phyloP scores from a whole-genome alignment of 1,284 basidiomycete genomes.

The Sporisorium scitamineum region DNA sequence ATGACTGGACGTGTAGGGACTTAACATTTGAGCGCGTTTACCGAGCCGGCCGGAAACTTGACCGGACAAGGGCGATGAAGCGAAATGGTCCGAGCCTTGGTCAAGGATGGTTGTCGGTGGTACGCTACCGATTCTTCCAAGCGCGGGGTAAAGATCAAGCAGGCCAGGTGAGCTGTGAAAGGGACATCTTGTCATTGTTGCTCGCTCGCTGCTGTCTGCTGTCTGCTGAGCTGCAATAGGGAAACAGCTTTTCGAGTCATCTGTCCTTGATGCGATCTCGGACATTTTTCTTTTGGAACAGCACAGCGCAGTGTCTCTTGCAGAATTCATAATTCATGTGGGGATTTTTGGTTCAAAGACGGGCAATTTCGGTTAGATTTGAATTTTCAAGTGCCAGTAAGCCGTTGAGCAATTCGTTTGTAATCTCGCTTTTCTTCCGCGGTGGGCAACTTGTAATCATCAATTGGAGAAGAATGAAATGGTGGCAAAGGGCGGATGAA shows the following conservation, averaged over 20 bases:
- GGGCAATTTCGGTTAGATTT: conserved; percentile 35
- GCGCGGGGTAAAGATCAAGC: conserved; percentile 25
- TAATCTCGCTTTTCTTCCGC: neutral
- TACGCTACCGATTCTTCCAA: conserved; percentile 20
- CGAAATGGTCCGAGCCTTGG: too few species aligned
- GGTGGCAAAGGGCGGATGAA: conserved; percentile 11
- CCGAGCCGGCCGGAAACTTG: conserved; percentile 13
- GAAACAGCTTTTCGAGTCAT: conserved; percentile 26
- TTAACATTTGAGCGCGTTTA: neutral
- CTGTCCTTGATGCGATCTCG: neutral
- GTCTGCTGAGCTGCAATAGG: too few species aligned
- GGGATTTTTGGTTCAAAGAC: conserved; percentile 4
- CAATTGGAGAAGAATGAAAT: conserved; percentile 6
- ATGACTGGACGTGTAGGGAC: neutral
- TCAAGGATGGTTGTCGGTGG: neutral
- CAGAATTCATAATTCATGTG: conserved; percentile 2
- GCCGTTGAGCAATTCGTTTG: too few species aligned
- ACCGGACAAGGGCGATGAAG: too few species aligned
- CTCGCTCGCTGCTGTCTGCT: too few species aligned
- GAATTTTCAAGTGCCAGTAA: neutral
- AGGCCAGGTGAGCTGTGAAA: neutral
- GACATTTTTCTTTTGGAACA: neutral
- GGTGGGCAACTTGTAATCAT: neutral
- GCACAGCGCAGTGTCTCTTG: neutral
- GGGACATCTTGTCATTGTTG: neutral